Evolutionary conservation across 2,329 filamentous ascomycete species (phyloP), one percentile per base, ranked within the genome.

Genomic region (Penicillium palitans): DNA sequence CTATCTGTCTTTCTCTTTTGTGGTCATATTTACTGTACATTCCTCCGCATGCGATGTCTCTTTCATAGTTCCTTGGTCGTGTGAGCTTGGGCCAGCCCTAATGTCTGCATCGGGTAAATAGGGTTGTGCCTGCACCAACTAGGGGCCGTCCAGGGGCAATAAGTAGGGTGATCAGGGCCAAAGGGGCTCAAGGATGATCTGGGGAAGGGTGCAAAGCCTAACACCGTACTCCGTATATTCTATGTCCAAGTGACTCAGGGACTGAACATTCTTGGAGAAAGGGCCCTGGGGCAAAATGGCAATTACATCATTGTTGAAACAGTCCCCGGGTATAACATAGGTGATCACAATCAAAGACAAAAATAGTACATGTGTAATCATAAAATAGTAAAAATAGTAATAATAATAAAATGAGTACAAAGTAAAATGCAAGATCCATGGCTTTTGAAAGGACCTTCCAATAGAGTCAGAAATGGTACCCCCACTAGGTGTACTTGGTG

Each of bases 61-160:
- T 48, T 62, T 55, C 51, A 61, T 62, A 62, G 52, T 62, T 62
- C 49, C 41, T 31, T 37, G 12, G 57, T 62, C 58, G 61, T 64
- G 63, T 64, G 60, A 54, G 60, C 55, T 42, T 31, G 50, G 48
- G 55, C 55, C 62, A 66, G 62, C 65, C 65, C 65, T 67, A 67
- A 61, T n/a, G 21, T 44, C 65, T 53, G 45, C 21, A 65, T 65
- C 53, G 57, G 62, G 65, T 62, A 65, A 57, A 60, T 67, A 67
- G 65, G 65, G 65, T 58, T 65, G 58, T 56, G 41, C 40, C 27
- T 51, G 39, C 49, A 35, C 52, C 52, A 15, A 49, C 52, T 39
- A 56, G 47, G 54, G 54, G 39, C 53, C 52, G 45, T 57, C 27
- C 31, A 57, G 58, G 55, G 51, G 45, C 9, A 17, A n/a, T n/a